Conservation (phyloP, 768 basidiomycete genomes). For the Dendrothele bispora region DNA sequence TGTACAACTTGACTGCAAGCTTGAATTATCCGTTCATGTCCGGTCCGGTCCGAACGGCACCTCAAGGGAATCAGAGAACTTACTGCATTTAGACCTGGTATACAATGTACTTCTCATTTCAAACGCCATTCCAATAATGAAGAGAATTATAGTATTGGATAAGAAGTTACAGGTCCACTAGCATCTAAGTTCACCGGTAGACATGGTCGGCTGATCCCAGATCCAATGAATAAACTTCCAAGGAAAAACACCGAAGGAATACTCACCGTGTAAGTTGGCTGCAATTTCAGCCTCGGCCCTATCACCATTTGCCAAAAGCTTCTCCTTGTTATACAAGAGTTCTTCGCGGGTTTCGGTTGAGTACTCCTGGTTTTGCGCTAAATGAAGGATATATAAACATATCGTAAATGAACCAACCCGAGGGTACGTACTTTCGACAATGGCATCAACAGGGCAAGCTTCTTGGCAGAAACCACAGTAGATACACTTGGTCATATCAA, state of each 20-base stretch:
- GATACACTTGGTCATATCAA: slow-evolving; percentile 99
- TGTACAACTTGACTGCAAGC: too few relatives aligned
- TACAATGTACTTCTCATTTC: too few relatives aligned
- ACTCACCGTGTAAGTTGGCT: slow-evolving; percentile 68
- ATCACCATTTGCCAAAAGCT: slow-evolving; percentile 94
- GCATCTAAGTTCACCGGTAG: slow-evolving; percentile 73
- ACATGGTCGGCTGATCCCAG: slow-evolving; percentile 73
- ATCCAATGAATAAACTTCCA: slow-evolving; percentile 18
- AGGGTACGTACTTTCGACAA: slow-evolving; percentile 86
- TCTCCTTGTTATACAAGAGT: slow-evolving; percentile 99
- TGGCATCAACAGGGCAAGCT: slow-evolving; percentile 98
- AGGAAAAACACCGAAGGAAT: slow-evolving; percentile 36
- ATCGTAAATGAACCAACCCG: not conserved
- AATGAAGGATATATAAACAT: not conserved
- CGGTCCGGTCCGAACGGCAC: too few relatives aligned
- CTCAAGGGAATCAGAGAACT: too few relatives aligned
- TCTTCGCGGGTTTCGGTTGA: slow-evolving; percentile 98
- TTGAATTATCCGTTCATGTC: too few relatives aligned
- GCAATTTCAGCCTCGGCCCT: slow-evolving; percentile 97
- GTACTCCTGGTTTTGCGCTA: slow-evolving; percentile 97
- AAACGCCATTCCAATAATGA: too few relatives aligned
- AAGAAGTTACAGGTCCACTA: too few relatives aligned
- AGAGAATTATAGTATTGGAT: too few relatives aligned
- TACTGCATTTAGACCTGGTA: too few relatives aligned
- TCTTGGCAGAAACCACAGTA: slow-evolving; percentile 99